Evolutionary conservation across 2,329 filamentous ascomycete genomes (phyloP).

Genomic region (Cryphonectria radicalis): DNA sequence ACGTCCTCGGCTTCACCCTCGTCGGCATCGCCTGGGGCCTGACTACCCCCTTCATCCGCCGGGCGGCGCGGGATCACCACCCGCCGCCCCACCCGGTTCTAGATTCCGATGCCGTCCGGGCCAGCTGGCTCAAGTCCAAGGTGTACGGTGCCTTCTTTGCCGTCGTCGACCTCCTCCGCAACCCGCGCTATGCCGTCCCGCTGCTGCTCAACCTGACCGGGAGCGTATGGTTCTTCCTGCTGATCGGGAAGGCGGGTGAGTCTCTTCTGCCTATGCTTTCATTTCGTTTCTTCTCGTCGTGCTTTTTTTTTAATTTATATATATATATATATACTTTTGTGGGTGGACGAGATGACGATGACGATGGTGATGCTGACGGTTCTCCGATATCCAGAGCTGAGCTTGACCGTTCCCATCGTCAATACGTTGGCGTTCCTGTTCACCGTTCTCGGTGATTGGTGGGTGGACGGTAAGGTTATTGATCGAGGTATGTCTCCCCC

Average conservation of each 20-base stretch:
- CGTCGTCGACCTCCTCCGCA: constrained; percentile 76
- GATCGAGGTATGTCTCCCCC: constrained; percentile 64
- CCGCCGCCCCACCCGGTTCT: constrained; percentile 63
- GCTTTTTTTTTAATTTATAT: neutral
- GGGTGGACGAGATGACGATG: neutral
- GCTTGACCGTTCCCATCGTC: constrained; percentile 90
- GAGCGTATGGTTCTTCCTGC: constrained; percentile 93
- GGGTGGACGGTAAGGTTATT: constrained; percentile 89
- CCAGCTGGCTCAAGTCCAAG: constrained; percentile 66
- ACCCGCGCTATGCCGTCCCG: constrained; percentile 83
- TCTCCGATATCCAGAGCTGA: constrained; percentile 67
- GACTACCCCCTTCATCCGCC: constrained; percentile 89
- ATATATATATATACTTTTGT: neutral
- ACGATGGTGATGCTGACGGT: constrained; percentile 6
- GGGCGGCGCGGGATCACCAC: constrained; percentile 76
- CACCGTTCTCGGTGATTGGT: constrained; percentile 94
- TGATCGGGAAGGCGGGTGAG: constrained; percentile 77
- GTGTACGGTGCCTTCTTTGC: constrained; percentile 71
- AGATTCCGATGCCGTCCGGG: constrained; percentile 52
- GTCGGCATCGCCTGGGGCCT: constrained; percentile 93
- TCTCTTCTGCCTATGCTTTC: neutral
- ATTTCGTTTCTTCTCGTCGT: neutral
- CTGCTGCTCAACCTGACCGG: constrained; percentile 88
- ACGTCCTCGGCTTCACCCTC: constrained; percentile 85
- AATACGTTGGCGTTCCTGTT: constrained; percentile 96